Base-by-base conservation (phyloP, 768 basidiomycete species). In the Favolaschia claudopus region DNA sequence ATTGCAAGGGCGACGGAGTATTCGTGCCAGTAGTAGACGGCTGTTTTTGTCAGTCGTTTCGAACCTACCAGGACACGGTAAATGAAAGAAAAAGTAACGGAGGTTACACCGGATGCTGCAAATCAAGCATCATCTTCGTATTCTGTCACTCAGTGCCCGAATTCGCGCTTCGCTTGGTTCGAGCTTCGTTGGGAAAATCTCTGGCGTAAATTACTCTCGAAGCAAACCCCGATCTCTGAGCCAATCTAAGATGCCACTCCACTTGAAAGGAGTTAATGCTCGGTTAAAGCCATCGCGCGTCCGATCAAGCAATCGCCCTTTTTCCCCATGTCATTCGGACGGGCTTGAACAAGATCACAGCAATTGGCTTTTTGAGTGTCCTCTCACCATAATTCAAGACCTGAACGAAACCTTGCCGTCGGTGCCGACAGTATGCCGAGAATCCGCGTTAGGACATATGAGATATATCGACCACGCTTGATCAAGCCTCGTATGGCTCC, bases 1-100 rank as follows among this genome's bases (percentile, higher is more conserved):
- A 63, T 50, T 51, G 62, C 33, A 49, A 51, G 39, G 44, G 44
- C 36, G 39, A 22, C 55, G 50, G 49, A 37, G 55, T 53, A 48
- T 52, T 55, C 25, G 60, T 52, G 50, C 54, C 52, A 52, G 52
- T n/a, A n/a, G n/a, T 49, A 55, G 43, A 50, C 61, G 61, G 61
- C 50, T 62, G 55, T 47, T 59, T 63, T 63, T 63, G 62, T 59
- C 62, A 59, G 42, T 49, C 54, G 60, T 61, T 61, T 61, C 60
- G 59, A 55, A 55, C 42, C 53, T 63, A 59, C 62, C 51, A 22
- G 44, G 62, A 63, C 62, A 63, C 62, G 62, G 38, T 63, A 63
- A 63, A 63, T 63, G 62, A 63, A n/a, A n/a, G n/a, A n/a, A 63
- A 55, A 50, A 37, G 51, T 38, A 36, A 51, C 43, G 40, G 55